Base-by-base conservation (phyloP, 1,284 basidiomycete genomes). In the Schizophyllum commune region DNA sequence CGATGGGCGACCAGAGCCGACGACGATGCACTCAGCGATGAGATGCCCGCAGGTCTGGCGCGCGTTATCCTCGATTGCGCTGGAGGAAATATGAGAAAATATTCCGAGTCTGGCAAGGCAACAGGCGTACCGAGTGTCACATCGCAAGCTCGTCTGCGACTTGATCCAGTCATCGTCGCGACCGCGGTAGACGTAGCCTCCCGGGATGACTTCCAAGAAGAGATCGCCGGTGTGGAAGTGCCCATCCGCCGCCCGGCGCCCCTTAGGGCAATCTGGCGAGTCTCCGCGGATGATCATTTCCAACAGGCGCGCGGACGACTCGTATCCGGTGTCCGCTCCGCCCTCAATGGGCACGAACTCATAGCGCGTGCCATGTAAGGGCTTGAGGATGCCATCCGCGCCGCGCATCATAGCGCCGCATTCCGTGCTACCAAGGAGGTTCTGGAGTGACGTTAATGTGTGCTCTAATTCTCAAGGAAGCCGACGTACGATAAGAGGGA, bases 11-110 rank as follows among this genome's bases (percentile, higher is more conserved):
- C 84, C 83, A 60, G 80, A 77, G 34, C 86, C 86, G 34, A 88
- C 85, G 51, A 86, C 86, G 58, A 88, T 77, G 69, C 85, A 87
- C 58, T 84, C 81, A 32, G 76, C 75, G 58, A 88, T 77, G 57
- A 88, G 72, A 63, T 79, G 75, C 0, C 74, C 76, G 66, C 85
- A 88, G 34, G 77, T 81, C 58, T 73, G 69, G 52, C 80, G 79
- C 52, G 84, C 76, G 66, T 88, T 84, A 65, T 88, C 85, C 71
- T 88, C 86, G 64, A 87, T 86, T n/a, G 84, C 79, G 63, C 83
- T 83, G 63, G 15, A 52, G 39, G 58, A 56, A 56, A 32, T n/a
- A 20, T 52, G 21, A 62, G 60, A 61, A 58, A 22, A 54, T 58
- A 55, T 47, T 19, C 58, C 63, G 58, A 59, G 57, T 53, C 58